These are phyloP conservation scores for Stemphylium lycopersici DNA, from an alignment of 2,329 filamentous ascomycete genomes.

Conservation along the genomic window DNA sequence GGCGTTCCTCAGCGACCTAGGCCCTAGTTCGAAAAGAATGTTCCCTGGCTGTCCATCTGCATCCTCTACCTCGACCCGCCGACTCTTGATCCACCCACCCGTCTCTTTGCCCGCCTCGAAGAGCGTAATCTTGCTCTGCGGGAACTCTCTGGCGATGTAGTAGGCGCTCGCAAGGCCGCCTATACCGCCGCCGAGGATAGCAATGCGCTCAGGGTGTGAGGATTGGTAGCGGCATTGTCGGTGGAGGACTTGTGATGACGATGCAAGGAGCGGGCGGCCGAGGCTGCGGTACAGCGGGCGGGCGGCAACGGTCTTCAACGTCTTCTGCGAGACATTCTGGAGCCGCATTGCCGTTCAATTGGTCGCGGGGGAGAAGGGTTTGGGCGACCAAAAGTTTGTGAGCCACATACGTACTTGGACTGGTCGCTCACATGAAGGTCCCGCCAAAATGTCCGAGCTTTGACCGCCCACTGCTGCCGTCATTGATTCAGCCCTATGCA, in stretches of 20 bases:
- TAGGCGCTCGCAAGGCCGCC: constrained; percentile 63
- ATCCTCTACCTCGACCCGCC: constrained; percentile 66
- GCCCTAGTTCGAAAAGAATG: constrained; percentile 82
- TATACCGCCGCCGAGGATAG: constrained; percentile 60
- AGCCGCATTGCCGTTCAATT: constrained; percentile 46
- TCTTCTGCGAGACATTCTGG: constrained; percentile 43
- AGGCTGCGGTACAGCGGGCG: constrained; percentile 14
- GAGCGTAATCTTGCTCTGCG: constrained; percentile 74
- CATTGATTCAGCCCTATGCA: constrained; percentile 20
- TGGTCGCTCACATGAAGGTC: not conserved
- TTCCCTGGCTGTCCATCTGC: constrained; percentile 44
- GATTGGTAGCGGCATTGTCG: constrained; percentile 27
- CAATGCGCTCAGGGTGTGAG: constrained; percentile 47
- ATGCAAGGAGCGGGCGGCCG: constrained; percentile 21
- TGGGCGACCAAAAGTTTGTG: constrained; percentile 6
- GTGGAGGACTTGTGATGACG: constrained; percentile 15
- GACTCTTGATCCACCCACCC: constrained; percentile 84
- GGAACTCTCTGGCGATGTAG: constrained; percentile 73
- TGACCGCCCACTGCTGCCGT: constrained; percentile 12
- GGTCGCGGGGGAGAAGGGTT: constrained; percentile 10
- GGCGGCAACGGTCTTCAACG: constrained; percentile 35
- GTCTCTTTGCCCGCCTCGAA: constrained; percentile 74
- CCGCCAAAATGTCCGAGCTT: constrained; percentile 16
- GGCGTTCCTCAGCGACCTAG: constrained; percentile 76
- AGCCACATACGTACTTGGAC: constrained; percentile 1